phyloP scores from a whole-genome alignment of 768 basidiomycete species.

The Phaffia tasmanica region DNA sequence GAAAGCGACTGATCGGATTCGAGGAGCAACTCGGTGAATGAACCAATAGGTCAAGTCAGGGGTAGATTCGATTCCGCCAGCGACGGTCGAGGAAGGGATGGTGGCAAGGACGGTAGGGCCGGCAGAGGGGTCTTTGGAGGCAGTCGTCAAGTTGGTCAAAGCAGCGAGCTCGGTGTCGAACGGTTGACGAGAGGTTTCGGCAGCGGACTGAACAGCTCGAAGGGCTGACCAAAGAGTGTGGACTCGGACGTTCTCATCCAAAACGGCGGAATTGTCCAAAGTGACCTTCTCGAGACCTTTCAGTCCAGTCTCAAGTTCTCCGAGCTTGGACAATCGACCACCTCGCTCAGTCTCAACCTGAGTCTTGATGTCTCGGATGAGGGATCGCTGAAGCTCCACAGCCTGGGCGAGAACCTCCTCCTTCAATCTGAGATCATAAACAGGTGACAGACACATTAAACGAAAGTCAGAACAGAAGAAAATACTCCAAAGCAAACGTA shows the following conservation, averaged over 20 bases:
- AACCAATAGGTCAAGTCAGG: slow-evolving; percentile 89
- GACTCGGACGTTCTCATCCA: slow-evolving; percentile 74
- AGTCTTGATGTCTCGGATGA: slow-evolving; percentile 92
- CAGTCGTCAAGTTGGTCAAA: slow-evolving; percentile 43
- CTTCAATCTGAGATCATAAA: slow-evolving; percentile 51
- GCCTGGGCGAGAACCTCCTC: slow-evolving; percentile 94
- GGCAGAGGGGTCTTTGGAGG: slow-evolving; percentile 52
- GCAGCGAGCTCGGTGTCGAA: slow-evolving; percentile 84
- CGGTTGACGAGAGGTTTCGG: slow-evolving; percentile 60
- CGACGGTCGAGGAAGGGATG: slow-evolving; percentile 35
- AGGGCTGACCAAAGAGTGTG: slow-evolving; percentile 77
- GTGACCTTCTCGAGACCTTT: slow-evolving; percentile 85
- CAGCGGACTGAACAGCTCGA: slow-evolving; percentile 60
- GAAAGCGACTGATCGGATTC: slow-evolving; percentile 75
- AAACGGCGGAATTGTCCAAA: slow-evolving; percentile 64
- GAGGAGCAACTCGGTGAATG: slow-evolving; percentile 64
- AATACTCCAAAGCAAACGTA: not conserved
- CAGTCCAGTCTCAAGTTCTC: slow-evolving; percentile 77
- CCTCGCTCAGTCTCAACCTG: slow-evolving; percentile 94
- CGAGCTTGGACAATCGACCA: slow-evolving; percentile 84
- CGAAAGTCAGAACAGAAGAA: slow-evolving; percentile 28
- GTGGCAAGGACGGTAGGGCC: slow-evolving; percentile 61
- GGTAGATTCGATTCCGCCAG: slow-evolving; percentile 61
- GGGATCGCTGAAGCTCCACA: slow-evolving; percentile 89
- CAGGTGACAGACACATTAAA: slow-evolving; percentile 5